phyloP scores from a whole-genome alignment of 139 green algal species.

The Coelastrella sp. region DNA sequence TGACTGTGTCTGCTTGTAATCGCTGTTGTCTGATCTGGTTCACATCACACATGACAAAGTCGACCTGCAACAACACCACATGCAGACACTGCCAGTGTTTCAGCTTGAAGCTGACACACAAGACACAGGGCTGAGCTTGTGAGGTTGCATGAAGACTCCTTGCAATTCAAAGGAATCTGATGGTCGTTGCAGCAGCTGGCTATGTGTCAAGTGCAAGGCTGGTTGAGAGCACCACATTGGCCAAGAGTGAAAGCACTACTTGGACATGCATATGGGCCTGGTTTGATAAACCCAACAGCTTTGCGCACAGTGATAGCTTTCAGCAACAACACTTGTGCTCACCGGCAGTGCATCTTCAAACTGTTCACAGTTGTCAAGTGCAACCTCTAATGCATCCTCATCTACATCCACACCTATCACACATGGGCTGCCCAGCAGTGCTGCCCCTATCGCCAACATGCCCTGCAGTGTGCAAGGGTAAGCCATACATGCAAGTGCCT shows the following conservation, averaged over 20 bases:
- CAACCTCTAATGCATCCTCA: constrained; percentile 78
- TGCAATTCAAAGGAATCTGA: too few species aligned
- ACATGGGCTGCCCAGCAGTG: constrained; percentile 77
- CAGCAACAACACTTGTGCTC: not conserved
- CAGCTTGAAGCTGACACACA: not conserved
- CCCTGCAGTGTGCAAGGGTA: constrained; percentile 59
- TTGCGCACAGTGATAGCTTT: not conserved
- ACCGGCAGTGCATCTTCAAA: constrained; percentile 82
- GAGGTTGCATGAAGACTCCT: too few species aligned
- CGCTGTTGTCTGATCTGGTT: constrained; percentile 24
- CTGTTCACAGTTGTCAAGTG: constrained; percentile 76
- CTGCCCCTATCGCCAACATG: constrained; percentile 89
- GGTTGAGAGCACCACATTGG: too few species aligned
- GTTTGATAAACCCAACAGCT: too few species aligned
- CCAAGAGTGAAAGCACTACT: too few species aligned
- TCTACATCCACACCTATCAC: constrained; percentile 94
- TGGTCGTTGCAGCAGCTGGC: too few species aligned
- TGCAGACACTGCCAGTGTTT: not conserved
- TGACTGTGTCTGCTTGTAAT: constrained; percentile 82
- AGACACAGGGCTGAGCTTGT: too few species aligned
- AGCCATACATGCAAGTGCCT: not conserved
- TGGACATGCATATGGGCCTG: too few species aligned
- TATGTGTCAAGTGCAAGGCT: too few species aligned
- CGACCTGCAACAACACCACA: constrained; percentile 58
- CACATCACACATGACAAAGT: constrained; percentile 74